Base-by-base conservation (phyloP, 1,284 basidiomycete species). In the Ganoderma sp. region DNA sequence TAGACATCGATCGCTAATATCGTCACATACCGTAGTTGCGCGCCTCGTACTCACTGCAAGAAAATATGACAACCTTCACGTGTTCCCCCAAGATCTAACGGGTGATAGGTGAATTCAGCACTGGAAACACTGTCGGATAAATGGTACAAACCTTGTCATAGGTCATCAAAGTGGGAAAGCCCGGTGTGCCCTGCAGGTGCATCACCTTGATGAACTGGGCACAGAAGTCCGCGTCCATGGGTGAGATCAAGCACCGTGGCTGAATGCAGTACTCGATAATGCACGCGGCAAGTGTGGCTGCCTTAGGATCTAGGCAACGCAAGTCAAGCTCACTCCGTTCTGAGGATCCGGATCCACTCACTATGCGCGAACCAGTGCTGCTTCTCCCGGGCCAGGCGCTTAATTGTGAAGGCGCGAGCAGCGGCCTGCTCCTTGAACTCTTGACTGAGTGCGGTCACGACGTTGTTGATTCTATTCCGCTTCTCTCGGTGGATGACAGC, bases 211-310 rank as follows among this genome's bases (percentile, higher is more conserved):
- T 91, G 76, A 99, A 94, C 73, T 95, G 92, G 9, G 95, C 93
- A 68, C 96, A 95, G 73, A 92, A 99, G 65, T 97, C 92, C 12
- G 98, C 98, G 79, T 99, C 98, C 86, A 96, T 95, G 0, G 97
- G 96, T 0, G 97, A 97, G 17, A 99, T 83, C 48, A 98, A 84
- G 68, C 93, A 94, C 39, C 98, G 90, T 3, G 98, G 97, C 75
- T 95, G 91, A 71, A 99, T 88, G 79, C 98, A 99, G 76, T 97
- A 89, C 77, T 98, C 95, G 64, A 96, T 89, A 54, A 97, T 81
- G 22, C 89, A 83, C 41, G 85, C 82, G 32, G 88, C 86, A 52
- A 94, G 81, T 15, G 81, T 75, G 6, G 79, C 77, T 12, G 85
- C 83, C 74, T 86, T 88, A 25, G 85, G 81, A 59, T 80, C 87